These are phyloP conservation scores for Bryoglossum gracile DNA, from an alignment of 495 filamentous ascomycete genomes.

Conservation along the genomic window DNA sequence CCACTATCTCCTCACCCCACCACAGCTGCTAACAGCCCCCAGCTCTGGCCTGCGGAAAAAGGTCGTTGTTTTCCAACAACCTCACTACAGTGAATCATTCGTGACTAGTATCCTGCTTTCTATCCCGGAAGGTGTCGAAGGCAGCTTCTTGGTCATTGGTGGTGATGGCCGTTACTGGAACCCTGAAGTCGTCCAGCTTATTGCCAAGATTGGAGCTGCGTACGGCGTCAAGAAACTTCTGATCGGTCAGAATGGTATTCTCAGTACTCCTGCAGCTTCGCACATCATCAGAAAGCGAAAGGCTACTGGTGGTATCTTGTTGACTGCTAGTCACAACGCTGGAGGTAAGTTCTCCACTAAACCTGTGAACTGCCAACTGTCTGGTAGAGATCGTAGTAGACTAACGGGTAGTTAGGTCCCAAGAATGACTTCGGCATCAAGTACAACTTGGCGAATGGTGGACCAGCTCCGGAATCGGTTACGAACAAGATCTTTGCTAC, in stretches of 20 bases:
- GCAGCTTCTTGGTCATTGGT: slow-evolving; percentile 88
- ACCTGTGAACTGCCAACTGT: too few relatives aligned
- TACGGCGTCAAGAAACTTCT: slow-evolving; percentile 99
- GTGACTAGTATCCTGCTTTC: slow-evolving; percentile 87
- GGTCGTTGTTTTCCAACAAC: slow-evolving; percentile 93
- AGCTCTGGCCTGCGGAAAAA: slow-evolving; percentile 98
- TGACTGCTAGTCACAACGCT: slow-evolving; percentile 97
- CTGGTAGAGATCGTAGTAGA: neutral
- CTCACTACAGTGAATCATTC: slow-evolving; percentile 93
- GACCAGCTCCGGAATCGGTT: slow-evolving; percentile 87
- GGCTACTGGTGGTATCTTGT: slow-evolving; percentile 90
- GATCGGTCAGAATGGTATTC: slow-evolving; percentile 90
- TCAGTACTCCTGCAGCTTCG: slow-evolving; percentile 92
- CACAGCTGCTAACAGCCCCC: slow-evolving; percentile 25
- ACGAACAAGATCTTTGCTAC: slow-evolving; percentile 96
- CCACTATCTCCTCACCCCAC: slow-evolving; percentile 25
- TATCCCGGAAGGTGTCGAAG: slow-evolving; percentile 89
- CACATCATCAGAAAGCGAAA: slow-evolving; percentile 89
- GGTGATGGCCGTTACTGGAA: slow-evolving; percentile 98
- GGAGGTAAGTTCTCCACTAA: slow-evolving; percentile 59
- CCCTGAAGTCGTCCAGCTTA: slow-evolving; percentile 88
- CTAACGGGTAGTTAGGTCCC: slow-evolving; percentile 52
- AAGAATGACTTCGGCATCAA: slow-evolving; percentile 97
- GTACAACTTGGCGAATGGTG: slow-evolving; percentile 95
- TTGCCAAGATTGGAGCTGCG: slow-evolving; percentile 92